These are phyloP conservation scores for Capsicum rhomboideum DNA, from an alignment of 257 asterid species.

Conservation along the genomic window DNA sequence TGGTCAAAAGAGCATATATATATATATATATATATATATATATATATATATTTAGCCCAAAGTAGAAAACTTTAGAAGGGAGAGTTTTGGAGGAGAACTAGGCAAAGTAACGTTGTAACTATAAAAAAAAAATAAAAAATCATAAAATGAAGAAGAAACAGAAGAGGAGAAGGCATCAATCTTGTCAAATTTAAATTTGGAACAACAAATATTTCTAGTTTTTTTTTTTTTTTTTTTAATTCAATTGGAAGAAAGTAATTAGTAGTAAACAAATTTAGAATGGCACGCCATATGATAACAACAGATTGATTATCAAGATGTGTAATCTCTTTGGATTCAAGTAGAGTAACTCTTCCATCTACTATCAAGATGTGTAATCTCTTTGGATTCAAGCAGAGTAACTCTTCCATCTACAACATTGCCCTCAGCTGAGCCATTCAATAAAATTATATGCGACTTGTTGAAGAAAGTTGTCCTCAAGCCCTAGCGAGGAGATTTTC, in stretches of 20 bases:
- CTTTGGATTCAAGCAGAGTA: neutral
- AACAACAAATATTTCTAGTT: too few relatives aligned
- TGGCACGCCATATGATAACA: neutral
- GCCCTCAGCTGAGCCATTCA: too few relatives aligned
- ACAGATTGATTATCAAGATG: neutral
- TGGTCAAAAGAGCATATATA: neutral
- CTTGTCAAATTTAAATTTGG: too few relatives aligned
- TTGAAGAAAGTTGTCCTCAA: neutral
- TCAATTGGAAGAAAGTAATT: neutral
- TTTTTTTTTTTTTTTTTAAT: too few relatives aligned
- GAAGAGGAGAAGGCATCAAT: too few relatives aligned
- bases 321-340: neutral
- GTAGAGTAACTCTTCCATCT: too few relatives aligned
- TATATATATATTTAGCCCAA: neutral
- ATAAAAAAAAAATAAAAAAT: too few relatives aligned
- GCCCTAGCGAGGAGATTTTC: fast-evolving
- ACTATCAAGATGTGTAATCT: neutral
- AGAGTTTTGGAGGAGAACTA: neutral
- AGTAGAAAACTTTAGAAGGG: neutral
- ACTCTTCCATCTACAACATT: neutral
- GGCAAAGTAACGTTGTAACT: too few relatives aligned
- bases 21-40: too few relatives aligned
- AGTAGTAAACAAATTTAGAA: neutral
- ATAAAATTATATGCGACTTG: neutral
- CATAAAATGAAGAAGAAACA: too few relatives aligned